Evolutionary conservation across 1,284 basidiomycete species (phyloP).

Genomic region (Amylostereum areolatum): DNA sequence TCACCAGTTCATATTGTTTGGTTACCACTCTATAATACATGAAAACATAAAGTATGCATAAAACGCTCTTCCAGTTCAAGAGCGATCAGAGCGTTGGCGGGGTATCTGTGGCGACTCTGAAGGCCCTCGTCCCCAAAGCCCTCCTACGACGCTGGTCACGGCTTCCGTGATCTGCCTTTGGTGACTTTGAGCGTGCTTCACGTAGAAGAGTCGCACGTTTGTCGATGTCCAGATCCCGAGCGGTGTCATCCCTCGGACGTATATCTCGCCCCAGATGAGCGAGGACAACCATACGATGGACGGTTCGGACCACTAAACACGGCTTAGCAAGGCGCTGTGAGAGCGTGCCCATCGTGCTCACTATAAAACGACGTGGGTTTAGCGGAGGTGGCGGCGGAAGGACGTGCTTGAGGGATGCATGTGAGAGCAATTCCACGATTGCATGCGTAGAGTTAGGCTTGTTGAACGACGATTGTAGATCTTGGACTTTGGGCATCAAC

Average conservation of each 20-base stretch:
- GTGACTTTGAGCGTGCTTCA: constrained; percentile 74
- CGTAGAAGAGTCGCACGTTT: constrained; percentile 80
- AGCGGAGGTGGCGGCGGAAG: constrained; percentile 66
- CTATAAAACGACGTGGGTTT: constrained; percentile 67
- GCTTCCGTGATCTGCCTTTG: constrained; percentile 69
- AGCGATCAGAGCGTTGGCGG: no score
- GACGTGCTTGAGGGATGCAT: constrained; percentile 56
- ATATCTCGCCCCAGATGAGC: constrained; percentile 89
- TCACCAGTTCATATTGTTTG: no score
- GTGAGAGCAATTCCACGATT: constrained; percentile 66
- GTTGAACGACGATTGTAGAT: constrained; percentile 61
- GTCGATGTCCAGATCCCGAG: constrained; percentile 86
- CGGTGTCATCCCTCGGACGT: constrained; percentile 80
- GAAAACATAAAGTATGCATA: no score
- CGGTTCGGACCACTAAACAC: constrained; percentile 76
- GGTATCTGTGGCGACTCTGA: constrained; percentile 23
- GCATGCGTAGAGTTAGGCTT: no score
- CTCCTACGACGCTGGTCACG: constrained; percentile 71
- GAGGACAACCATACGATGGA: constrained; percentile 87
- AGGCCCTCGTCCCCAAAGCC: constrained; percentile 33
- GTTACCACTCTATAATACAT: no score
- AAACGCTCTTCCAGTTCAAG: no score
- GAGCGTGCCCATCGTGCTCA: constrained; percentile 25
- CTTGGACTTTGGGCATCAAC: constrained; percentile 81
- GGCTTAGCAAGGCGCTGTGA: constrained; percentile 8